Percentiles rank a stretch among this genome's conserved stretches.
phyloP scores from a whole-genome alignment of 495 filamentous ascomycete species.

The Penicillium canariense region DNA sequence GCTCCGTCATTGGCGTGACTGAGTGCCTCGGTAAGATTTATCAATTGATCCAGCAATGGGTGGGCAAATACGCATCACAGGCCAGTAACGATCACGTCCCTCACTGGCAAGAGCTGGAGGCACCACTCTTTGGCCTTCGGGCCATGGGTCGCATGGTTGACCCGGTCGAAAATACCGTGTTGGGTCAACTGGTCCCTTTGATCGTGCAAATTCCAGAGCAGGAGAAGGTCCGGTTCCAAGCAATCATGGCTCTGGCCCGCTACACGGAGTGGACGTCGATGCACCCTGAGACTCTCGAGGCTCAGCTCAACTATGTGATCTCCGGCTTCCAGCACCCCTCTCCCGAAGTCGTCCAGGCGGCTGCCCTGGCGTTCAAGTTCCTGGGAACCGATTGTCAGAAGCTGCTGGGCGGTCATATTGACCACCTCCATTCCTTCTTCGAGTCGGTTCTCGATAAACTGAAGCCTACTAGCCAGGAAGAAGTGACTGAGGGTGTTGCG shows the following conservation, averaged over 20 bases:
- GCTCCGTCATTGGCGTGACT: conserved; percentile 88
- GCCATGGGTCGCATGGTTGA: conserved; percentile 98
- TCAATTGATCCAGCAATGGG: conserved; percentile 80
- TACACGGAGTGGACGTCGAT: conserved; percentile 98
- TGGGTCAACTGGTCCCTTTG: conserved; percentile 86
- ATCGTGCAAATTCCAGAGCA: conserved; percentile 93
- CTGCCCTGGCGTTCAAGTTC: conserved; percentile 93
- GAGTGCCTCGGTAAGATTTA: conserved; percentile 89
- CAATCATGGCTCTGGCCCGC: conserved; percentile 91
- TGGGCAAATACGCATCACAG: conserved; percentile 73
- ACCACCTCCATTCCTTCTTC: conserved; percentile 87
- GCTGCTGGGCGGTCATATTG: conserved; percentile 73
- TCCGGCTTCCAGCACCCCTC: conserved; percentile 82
- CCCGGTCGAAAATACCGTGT: conserved; percentile 75
- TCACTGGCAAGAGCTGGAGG: conserved; percentile 94
- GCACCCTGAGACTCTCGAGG: conserved; percentile 85
- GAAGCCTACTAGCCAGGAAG: conserved; percentile 82
- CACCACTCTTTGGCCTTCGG: conserved; percentile 89
- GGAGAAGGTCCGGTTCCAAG: conserved; percentile 93
- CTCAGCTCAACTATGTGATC: conserved; percentile 92
- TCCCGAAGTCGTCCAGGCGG: conserved; percentile 83
- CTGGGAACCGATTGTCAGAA: conserved; percentile 92
- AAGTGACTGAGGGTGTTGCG: conserved; percentile 92
- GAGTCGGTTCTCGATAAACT: conserved; percentile 81
- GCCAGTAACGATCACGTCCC: conserved; percentile 73